Base-by-base conservation (phyloP, 805 yeast species). In the Wickerhamiella sergipiensis region DNA sequence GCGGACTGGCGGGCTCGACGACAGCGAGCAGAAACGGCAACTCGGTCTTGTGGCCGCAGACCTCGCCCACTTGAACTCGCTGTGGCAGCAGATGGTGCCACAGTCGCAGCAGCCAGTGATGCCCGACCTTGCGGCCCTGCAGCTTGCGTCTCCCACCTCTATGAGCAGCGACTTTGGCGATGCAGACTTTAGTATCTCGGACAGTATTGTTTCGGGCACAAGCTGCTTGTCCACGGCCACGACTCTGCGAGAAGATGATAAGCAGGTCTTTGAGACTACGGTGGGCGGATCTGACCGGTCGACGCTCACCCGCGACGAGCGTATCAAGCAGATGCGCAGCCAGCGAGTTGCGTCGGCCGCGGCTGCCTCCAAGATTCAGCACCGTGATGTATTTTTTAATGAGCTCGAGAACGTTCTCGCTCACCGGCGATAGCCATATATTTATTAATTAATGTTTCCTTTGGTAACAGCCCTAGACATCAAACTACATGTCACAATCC, bases 301-400 rank as follows among this genome's bases (percentile, higher is more conserved):
- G 18, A 19, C 15, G 6, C 44, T 52, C 7, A 40, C 57, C 21
- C 55, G 60, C 12, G 57, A 52, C 6, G 60, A 55, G 24, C 48
- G 60, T 1, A 57, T 57, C 36, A 17, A 40, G n/a, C 46, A 42
- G 6, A 45, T 46, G 29, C 50, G 45, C 23, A 13, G 24, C 10
- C 33, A 43, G 10, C 50, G 55, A 6, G 43, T 17, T 1, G 24
- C 19, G 10, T 19, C 31, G 13, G 7, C 38, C 18, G 9, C 51
- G 6, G 8, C 8, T 2, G 19, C 19, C 8, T 42, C 47, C 22
- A 45, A 21, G 21, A 18, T 40, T 29, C 38, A 38, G 13, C 49
- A 47, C 9, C 52, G 45, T 13, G 51, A 51, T 45, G 31, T 22
- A 17, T 50, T 50, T 31, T 36, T 50, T 38, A 4, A 33, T 1